Evolutionary conservation across 495 filamentous ascomycete genomes (phyloP).

Genomic region (Cercophora sp.): DNA sequence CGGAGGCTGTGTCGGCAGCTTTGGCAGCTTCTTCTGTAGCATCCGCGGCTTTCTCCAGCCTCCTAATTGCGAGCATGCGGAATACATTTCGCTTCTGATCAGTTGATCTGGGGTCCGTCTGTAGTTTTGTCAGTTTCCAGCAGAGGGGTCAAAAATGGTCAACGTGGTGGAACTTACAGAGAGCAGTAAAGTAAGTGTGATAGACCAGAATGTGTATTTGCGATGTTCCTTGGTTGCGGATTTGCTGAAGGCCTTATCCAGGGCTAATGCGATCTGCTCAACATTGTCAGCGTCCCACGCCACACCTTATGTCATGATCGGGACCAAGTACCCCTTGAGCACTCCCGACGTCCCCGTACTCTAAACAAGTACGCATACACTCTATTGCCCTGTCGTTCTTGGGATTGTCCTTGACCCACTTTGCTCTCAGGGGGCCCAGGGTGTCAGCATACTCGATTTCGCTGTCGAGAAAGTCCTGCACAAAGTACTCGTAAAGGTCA

Average conservation of each 20-base stretch:
- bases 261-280: constrained; percentile 44
- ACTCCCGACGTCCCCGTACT: constrained; percentile 44
- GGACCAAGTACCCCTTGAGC: constrained; percentile 39
- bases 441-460: constrained; percentile 35
- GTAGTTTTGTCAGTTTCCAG: constrained; percentile 23
- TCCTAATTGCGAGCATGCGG: constrained; percentile 35
- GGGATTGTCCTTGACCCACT: constrained; percentile 41
- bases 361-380: constrained; percentile 42
- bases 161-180: no score
- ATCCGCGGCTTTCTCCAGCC: constrained; percentile 42
- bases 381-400: constrained; percentile 31
- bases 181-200: constrained; percentile 39
- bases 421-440: constrained; percentile 37
- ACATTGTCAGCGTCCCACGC: no score
- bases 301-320: no score
- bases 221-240: constrained; percentile 34
- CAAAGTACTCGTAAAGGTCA: constrained; percentile 42
- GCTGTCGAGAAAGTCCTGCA: constrained; percentile 22
- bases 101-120: constrained; percentile 34
- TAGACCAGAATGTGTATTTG: constrained; percentile 42
- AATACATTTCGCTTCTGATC: constrained; percentile 39
- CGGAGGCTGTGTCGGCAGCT: neutral
- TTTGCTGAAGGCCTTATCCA: constrained; percentile 38
- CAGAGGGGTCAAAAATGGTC: no score
- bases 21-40: constrained; percentile 32